Percentiles rank a stretch among this genome's conserved stretches.
phyloP scores from a whole-genome alignment of 805 yeast species.

The Lipomyces mesembrius region DNA sequence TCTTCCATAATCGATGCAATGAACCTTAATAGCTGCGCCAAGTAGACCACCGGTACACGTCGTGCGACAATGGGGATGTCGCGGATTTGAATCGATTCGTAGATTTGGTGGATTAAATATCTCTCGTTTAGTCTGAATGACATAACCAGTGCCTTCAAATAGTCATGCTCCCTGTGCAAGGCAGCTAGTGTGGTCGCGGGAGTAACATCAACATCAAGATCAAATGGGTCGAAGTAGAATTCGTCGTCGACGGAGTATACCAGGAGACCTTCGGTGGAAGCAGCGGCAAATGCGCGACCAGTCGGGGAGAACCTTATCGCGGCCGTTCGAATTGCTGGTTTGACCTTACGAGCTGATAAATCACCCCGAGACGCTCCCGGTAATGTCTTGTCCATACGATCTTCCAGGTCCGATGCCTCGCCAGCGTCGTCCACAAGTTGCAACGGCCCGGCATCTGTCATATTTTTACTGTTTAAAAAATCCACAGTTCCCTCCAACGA shows the following conservation, averaged over 20 bases:
- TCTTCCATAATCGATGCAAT: conserved; percentile 70
- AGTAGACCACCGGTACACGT: conserved; percentile 78
- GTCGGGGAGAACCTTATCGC: conserved; percentile 86
- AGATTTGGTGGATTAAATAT: conserved; percentile 70
- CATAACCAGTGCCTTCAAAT: conserved; percentile 83
- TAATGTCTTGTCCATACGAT: conserved; percentile 69
- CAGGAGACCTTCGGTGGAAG: conserved; percentile 90
- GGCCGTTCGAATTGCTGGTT: conserved; percentile 84
- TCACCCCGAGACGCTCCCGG: conserved; percentile 92
- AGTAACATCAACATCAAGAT: conserved; percentile 89
- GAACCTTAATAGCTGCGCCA: conserved; percentile 67
- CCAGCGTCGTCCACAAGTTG: conserved; percentile 84
- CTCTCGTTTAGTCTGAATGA: conserved; percentile 88
- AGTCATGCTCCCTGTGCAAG: conserved; percentile 57
- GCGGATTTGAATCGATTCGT: conserved; percentile 69
- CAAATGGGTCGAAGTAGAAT: conserved; percentile 88
- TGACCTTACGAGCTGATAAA: conserved; percentile 69
- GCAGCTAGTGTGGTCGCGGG: conserved; percentile 72
- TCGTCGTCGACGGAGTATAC: conserved; percentile 78
- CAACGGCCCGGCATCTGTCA: conserved; percentile 87
- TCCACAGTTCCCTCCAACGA: conserved; percentile 84
- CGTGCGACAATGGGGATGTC: conserved; percentile 70
- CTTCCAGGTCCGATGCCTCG: conserved; percentile 83
- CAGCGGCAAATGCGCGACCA: conserved; percentile 87
- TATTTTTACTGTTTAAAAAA: conserved; percentile 72